Evolutionary conservation across 495 filamentous ascomycete genomes (phyloP), one percentile per base, ranked within the genome.

Genomic region (Penicillium paradoxum): DNA sequence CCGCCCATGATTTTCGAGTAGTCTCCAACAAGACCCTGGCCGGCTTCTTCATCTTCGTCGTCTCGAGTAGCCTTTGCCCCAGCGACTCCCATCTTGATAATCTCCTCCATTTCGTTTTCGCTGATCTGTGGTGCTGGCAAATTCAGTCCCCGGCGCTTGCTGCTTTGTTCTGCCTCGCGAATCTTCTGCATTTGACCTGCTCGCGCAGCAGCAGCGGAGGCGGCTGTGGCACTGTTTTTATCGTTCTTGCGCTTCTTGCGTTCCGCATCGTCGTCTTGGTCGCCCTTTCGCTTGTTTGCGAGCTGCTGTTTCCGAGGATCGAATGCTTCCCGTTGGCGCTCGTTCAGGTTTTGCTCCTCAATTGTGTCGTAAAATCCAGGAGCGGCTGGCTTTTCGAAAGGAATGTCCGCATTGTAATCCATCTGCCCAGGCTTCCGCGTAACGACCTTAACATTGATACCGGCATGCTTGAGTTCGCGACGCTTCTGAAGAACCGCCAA

Each of bases 351-450:
- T 43, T 84, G 75, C 59, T 98, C 93, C 11, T 96, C 90, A 6
- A 70, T 75, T 2, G 93, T 97, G 58, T 98, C 93, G 69, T 90
- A 96, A 63, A 98, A 98, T 29, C 93, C 93, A 47, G 88, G 81
- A 5, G 88, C 87, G 0, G 91, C 83, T 34, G 84, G 86, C 71
- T 95, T 96, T 71, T 98, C 93, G 59, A 98, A 97, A 3, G 95
- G 93, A 51, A 97, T 93, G 62, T 97, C 93, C 50, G 93, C 95
- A 65, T 97, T 97, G 75, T 98, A 98, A 67, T 98, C 93, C 91
- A 98, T 97, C 75, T 97, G 85, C 1, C 91, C 91, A 71, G 87
- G 85, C 73, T 97, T 97, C 45, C 86, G 82, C 22, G 87, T 95
- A n/a, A 84, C 83, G 30, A 97, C 83, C 70, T 97, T 97, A 74